A percentile compares a stretch with the other conserved stretches of the same genome.
Evolutionary conservation across 23 red algal genomes (phyloP).

Genomic region (Gracilaria vermiculophylla): DNA sequence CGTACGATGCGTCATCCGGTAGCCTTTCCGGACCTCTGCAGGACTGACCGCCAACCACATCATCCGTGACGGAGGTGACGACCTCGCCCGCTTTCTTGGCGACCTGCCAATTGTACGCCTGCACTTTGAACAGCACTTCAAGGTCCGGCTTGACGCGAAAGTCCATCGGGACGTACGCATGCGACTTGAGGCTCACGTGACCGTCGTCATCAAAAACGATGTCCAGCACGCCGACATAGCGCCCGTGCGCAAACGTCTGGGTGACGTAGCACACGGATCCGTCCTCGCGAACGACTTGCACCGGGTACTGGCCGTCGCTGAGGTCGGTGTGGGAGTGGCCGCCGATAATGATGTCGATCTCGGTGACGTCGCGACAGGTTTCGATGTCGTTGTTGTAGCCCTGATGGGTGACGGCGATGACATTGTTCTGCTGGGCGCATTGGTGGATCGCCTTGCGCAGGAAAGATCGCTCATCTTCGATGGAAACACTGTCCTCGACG

Average conservation of each 20-base stretch:
- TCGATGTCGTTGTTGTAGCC: slow-evolving; percentile 54
- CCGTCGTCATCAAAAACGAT: slow-evolving; percentile 28
- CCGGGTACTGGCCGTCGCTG: slow-evolving; percentile 25
- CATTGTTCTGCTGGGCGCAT: slow-evolving; percentile 31
- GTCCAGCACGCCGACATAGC: slow-evolving; percentile 46
- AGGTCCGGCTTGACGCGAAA: slow-evolving; percentile 25
- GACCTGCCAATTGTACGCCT: slow-evolving; percentile 26
- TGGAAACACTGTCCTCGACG: slow-evolving; percentile 19
- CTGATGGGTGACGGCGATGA: slow-evolving; percentile 49
- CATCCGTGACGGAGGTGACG: not conserved
- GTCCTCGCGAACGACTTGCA: slow-evolving; percentile 35
- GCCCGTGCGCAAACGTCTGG: slow-evolving; percentile 30
- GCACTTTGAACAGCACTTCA: slow-evolving; percentile 14
- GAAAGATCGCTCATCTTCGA: slow-evolving; percentile 13
- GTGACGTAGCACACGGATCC: slow-evolving; percentile 45
- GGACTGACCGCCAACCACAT: not conserved
- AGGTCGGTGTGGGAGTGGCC: slow-evolving; percentile 54
- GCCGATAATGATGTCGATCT: slow-evolving; percentile 61
- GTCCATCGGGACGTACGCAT: slow-evolving; percentile 36
- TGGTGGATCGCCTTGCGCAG: slow-evolving; percentile 16
- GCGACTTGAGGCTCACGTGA: not conserved
- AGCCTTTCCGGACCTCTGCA: slow-evolving; percentile 9
- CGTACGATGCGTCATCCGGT: slow-evolving; percentile 14
- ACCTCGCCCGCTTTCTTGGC: slow-evolving; percentile 15
- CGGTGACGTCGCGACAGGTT: slow-evolving; percentile 33